A percentile compares a stretch with the other conserved stretches of the same genome.
Evolutionary conservation across 441 rosid genomes (phyloP).

Genomic region (Gossypium laxum): DNA sequence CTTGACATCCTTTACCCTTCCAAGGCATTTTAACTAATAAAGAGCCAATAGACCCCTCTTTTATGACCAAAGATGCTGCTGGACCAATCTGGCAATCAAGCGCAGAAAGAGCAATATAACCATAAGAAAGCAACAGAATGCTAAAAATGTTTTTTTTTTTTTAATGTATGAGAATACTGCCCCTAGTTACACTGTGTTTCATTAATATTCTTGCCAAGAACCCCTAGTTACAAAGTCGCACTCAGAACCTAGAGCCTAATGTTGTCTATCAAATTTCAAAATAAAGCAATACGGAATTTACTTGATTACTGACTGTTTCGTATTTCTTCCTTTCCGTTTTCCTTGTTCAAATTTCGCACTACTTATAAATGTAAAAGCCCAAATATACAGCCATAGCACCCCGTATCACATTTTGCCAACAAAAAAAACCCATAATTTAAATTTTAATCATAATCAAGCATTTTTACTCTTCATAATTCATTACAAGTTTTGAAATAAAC

Average conservation of each 20-base stretch:
- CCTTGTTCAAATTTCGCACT: not conserved
- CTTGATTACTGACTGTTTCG: not conserved
- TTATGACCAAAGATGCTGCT: slow-evolving; percentile 50
- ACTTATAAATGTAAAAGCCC: not conserved
- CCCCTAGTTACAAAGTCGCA: not conserved
- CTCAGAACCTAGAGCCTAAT: not conserved
- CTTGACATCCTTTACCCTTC: slow-evolving; percentile 69
- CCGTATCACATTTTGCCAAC: not conserved
- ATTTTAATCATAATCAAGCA: not conserved
- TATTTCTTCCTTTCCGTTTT: not conserved
- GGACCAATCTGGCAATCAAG: slow-evolving; percentile 46
- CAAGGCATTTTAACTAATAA: slow-evolving; percentile 75
- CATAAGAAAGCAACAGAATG: slow-evolving; percentile 4
- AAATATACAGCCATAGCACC: not conserved
- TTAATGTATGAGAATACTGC: not conserved
- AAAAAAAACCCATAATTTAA: not conserved
- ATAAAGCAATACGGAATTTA: not conserved
- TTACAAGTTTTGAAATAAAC: not conserved
- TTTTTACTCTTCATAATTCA: not conserved
- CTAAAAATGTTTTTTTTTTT: not conserved
- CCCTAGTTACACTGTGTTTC: not conserved
- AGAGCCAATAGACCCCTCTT: slow-evolving; percentile 94
- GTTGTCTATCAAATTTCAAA: not conserved
- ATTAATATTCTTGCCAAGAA: not conserved
- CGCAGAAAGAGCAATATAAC: not conserved